phyloP scores from a whole-genome alignment of 106 monocot species.

The Triglochin maritima region DNA sequence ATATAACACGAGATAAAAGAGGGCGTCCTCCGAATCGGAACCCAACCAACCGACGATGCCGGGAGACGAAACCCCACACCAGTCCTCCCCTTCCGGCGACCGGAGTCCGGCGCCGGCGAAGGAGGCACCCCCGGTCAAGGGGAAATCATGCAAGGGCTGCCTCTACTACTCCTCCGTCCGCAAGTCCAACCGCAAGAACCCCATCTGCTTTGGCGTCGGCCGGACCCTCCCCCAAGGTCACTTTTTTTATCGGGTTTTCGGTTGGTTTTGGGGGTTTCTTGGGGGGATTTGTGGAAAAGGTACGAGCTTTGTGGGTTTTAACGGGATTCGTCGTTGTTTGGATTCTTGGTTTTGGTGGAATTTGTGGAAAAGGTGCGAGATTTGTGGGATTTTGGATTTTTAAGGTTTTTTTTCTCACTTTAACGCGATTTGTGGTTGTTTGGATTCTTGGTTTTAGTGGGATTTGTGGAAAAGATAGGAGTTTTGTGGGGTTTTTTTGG shows the following conservation, averaged over 20 bases:
- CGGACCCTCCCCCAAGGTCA: constrained; percentile 63
- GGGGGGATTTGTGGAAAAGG: too few species aligned
- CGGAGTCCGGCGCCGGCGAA: not conserved
- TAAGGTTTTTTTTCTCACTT: not conserved
- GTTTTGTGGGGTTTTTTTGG: not conserved
- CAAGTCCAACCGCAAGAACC: constrained; percentile 38
- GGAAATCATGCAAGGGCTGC: constrained; percentile 89
- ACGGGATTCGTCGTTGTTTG: not conserved
- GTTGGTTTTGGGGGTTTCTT: not conserved
- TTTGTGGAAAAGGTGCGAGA: not conserved
- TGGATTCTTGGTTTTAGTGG: not conserved
- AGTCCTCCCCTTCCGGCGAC: too few species aligned
- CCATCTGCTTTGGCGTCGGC: constrained; percentile 69
- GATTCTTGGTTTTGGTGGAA: not conserved
- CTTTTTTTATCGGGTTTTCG: not conserved
- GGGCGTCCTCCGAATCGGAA: too few species aligned
- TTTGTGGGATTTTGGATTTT: not conserved
- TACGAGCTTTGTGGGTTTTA: not conserved
- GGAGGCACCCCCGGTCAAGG: constrained; percentile 16
- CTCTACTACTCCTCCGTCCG: constrained; percentile 73
- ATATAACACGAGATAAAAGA: too few species aligned
- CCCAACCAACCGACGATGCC: too few species aligned
- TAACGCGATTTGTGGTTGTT: not conserved
- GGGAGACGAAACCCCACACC: too few species aligned
- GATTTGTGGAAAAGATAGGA: too few species aligned